These are phyloP conservation scores for Graphilbum sp. DNA, from an alignment of 2,329 filamentous ascomycete genomes.

Conservation along the genomic window DNA sequence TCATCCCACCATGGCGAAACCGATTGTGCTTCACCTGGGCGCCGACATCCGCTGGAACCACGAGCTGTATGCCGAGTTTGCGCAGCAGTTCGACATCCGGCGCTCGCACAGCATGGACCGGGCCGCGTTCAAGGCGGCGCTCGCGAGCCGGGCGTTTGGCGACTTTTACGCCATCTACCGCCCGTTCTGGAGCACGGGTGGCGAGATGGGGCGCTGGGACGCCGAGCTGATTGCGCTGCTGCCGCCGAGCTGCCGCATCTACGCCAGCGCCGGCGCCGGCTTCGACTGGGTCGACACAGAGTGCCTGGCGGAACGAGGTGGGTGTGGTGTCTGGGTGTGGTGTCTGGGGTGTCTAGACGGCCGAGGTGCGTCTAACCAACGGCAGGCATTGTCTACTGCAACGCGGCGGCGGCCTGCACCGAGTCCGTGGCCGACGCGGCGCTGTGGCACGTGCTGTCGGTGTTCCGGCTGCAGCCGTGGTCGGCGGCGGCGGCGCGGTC, in stretches of 20 bases:
- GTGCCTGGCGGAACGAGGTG: background rate
- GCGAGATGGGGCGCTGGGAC: conserved; percentile 10
- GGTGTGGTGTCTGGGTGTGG: too few relatives aligned
- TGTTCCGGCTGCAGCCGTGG: conserved; percentile 33
- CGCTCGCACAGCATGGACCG: background rate
- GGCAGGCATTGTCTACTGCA: conserved; percentile 23
- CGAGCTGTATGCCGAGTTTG: background rate
- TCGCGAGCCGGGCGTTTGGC: background rate
- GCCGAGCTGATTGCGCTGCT: conserved; percentile 15
- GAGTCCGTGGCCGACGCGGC: conserved; percentile 27
- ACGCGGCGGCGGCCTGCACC: conserved; percentile 23
- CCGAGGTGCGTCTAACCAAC: background rate
- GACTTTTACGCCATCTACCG: conserved; percentile 5
- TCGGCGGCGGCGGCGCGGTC: conserved; percentile 29
- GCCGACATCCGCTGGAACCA: background rate
- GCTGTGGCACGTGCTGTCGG: conserved; percentile 24
- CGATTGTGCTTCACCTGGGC: background rate
- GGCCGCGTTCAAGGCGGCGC: background rate
- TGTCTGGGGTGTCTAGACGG: conserved; percentile 21
- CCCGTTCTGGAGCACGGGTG: conserved; percentile 7
- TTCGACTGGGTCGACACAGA: conserved; percentile 41
- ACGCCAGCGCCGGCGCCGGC: conserved; percentile 42
- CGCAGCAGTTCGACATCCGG: background rate
- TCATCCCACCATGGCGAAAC: too few relatives aligned
- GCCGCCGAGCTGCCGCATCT: conserved; percentile 36